phyloP scores from a whole-genome alignment of 108 stramenopile genomes.

The Pseudonitzschia delicatissima region DNA sequence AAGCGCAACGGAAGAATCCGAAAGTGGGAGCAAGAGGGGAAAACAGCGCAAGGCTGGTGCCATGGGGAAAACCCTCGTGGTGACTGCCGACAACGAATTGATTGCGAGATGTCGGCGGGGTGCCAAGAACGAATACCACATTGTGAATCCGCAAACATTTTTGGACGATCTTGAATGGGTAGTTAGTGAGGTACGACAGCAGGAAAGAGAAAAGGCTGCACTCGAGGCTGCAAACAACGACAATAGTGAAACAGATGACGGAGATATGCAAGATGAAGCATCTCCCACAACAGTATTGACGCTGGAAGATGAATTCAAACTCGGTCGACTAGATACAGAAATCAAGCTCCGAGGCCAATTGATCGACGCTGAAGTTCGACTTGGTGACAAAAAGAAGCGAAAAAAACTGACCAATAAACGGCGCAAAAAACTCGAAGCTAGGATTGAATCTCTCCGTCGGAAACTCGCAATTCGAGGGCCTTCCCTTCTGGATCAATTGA shows the following conservation, averaged over 20 bases:
- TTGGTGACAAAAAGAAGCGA: constrained; percentile 18
- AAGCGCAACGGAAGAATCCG: background rate
- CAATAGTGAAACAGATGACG: background rate
- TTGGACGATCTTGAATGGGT: constrained; percentile 38
- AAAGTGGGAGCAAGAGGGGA: constrained; percentile 1
- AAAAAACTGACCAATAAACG: constrained; percentile 34
- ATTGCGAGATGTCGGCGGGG: constrained; percentile 31
- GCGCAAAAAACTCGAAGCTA: constrained; percentile 26
- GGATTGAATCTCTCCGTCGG: constrained; percentile 8
- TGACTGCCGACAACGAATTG: constrained; percentile 63
- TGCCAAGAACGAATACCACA: constrained; percentile 24
- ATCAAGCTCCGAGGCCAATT: constrained; percentile 24
- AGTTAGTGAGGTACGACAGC: background rate
- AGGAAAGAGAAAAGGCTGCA: background rate
- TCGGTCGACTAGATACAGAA: constrained; percentile 21
- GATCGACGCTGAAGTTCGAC: constrained; percentile 34
- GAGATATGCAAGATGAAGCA: background rate
- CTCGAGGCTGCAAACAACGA: background rate
- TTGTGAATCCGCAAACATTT: constrained; percentile 26
- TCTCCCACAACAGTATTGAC: background rate
- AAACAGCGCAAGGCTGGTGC: background rate
- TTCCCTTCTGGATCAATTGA: constrained; percentile 23
- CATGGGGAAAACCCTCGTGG: constrained; percentile 36
- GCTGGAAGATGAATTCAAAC: constrained; percentile 3
- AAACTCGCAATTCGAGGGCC: constrained; percentile 16